These are phyloP conservation scores for Oryza officinalis DNA, from an alignment of 176 grass and related monocot species.

Conservation along the genomic window DNA sequence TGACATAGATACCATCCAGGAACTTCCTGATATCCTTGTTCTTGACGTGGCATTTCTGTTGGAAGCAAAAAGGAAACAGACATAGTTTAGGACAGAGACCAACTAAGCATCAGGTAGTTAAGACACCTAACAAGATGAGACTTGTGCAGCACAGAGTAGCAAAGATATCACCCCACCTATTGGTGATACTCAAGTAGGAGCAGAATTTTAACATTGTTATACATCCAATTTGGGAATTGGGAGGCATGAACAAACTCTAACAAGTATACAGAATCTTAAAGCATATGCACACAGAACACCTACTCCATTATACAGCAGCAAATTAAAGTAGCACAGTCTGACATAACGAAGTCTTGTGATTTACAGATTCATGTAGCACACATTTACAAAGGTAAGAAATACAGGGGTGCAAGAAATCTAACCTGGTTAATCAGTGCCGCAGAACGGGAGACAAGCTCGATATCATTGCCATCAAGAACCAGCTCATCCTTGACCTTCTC, in stretches of 20 bases:
- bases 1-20: conserved; percentile 77
- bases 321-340: no score
- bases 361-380: background rate
- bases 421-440: conserved; percentile 81
- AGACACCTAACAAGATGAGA: background rate
- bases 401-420: background rate
- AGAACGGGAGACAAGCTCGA: conserved; percentile 80
- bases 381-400: background rate
- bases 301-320: background rate
- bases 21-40: conserved; percentile 89
- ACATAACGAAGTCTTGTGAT: no score
- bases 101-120: background rate
- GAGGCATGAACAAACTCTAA: background rate
- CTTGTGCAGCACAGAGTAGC: background rate
- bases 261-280: background rate
- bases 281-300: background rate
- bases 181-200: background rate
- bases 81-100: background rate
- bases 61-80: background rate
- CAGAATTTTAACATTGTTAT: background rate
- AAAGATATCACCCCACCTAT: background rate
- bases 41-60: conserved; percentile 84
- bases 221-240: background rate
- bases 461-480: conserved; percentile 74
- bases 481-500: conserved; percentile 95